Evolutionary conservation across 371 early-diverging fungal genomes (phyloP).

Genomic region (Fennellomyces sp.): DNA sequence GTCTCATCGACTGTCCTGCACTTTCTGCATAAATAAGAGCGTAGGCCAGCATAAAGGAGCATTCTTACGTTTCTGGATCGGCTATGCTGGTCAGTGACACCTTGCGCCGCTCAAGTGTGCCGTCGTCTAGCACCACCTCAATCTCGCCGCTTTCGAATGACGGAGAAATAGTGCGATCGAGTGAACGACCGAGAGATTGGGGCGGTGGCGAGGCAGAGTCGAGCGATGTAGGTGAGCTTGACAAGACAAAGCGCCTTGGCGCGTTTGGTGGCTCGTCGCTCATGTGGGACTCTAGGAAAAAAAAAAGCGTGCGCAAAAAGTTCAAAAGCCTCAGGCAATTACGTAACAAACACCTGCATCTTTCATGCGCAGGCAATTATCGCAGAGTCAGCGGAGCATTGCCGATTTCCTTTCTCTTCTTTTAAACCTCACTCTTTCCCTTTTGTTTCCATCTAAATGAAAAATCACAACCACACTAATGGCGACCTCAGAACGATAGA

Average conservation of each 20-base stretch:
- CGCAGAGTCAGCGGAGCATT: too few species aligned
- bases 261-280: too few species aligned
- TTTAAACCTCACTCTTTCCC: neutral
- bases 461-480: constrained; percentile 1
- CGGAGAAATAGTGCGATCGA: constrained; percentile 3
- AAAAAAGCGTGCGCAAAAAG: too few species aligned
- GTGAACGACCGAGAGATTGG: constrained; percentile 3
- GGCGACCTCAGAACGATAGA: constrained; percentile 1
- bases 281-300: too few species aligned
- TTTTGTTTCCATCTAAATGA: too few species aligned
- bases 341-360: too few species aligned
- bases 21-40: neutral
- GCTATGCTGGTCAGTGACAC: constrained; percentile 28
- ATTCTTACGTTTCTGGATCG: constrained; percentile 6
- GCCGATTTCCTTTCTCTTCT: too few species aligned
- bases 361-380: too few species aligned
- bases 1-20: neutral
- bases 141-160: constrained; percentile 22
- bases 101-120: constrained; percentile 24
- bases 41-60: neutral
- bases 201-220: neutral
- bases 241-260: neutral
- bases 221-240: constrained; percentile 6
- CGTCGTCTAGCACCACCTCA: constrained; percentile 36
- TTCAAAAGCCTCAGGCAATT: too few species aligned